Evolutionary conservation across 169 alveolate species (phyloP), one percentile per base, ranked within the genome.

Genomic region (Plasmodium chabaudi): DNA sequence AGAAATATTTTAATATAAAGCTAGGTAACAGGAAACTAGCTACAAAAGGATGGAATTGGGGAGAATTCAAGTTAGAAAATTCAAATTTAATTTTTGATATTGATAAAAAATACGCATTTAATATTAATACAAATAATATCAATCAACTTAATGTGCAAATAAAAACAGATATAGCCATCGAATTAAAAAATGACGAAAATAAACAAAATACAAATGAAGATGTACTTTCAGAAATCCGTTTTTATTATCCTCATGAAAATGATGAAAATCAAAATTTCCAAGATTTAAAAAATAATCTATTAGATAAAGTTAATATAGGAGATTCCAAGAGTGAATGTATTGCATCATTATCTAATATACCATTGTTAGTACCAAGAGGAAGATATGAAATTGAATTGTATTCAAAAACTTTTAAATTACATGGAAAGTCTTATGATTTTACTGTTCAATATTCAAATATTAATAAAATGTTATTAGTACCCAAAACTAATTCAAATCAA

Each of bases 391-490:
- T 98, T 59, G 98, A 97, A 79, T 94, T 98, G 90, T 96, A 97
- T 61, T 87, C 96, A 17, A 92, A 93, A 74, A 95, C 97, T 44
- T 93, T 98, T 88, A 97, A 98, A 84, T 94, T 98, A 17, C 99
- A 97, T 89, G 99, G 99, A 5, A 97, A 97, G 92, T 95, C 99
- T 7, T 97, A 97, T 93, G 99, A 98, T 88, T 98, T 97, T 92
- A 97, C 98, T 71, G 94, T 98, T 68, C 94, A 92, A 53, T 97
- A 94, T 93, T 95, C 96, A 57, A 98, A 96, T 89, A 97, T 98
- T 19, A 93, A 94, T 60, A 93, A 97, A 90, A 96, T 97, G 93
- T 96, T 98, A 90, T 94, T 98, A 27, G 97, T 98, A 0, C 99
- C 99, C 15, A 97, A 97, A 55, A 98, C 98, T 23, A 98, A 98